phyloP scores from a whole-genome alignment of 768 basidiomycete species.

The Agaricus blazei region DNA sequence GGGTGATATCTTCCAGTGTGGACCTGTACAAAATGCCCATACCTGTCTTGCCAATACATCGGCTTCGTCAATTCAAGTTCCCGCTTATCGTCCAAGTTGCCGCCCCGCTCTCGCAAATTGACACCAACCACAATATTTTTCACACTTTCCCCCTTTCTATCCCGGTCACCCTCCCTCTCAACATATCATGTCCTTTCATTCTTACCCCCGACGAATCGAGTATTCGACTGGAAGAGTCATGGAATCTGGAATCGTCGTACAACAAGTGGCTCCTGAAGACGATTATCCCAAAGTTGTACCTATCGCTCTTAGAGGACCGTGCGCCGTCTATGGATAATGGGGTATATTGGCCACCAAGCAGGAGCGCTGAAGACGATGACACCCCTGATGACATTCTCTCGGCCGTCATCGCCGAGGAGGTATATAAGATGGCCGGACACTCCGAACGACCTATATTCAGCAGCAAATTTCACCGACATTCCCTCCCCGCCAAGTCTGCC shows the following conservation, averaged over 20 bases:
- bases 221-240: conserved; percentile 34
- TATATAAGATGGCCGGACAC: background rate
- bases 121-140: conserved; percentile 26
- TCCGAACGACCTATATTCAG: conserved; percentile 1
- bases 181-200: conserved; percentile 42
- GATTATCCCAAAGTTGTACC: conserved; percentile 32
- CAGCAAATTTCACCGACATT: conserved; percentile 1
- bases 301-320: conserved; percentile 30
- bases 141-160: conserved; percentile 38
- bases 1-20: background rate
- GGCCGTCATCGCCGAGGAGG: background rate
- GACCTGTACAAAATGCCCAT: background rate
- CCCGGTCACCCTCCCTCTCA: conserved; percentile 34
- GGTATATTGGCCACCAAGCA: conserved; percentile 32
- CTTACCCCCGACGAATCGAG: conserved; percentile 40
- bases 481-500: conserved; percentile 6
- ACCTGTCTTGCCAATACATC: background rate
- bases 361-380: background rate
- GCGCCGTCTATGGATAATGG: conserved; percentile 15
- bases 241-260: conserved; percentile 28
- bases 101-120: background rate
- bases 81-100: conserved; percentile 2
- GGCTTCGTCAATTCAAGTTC: background rate
- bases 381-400: conserved; percentile 13
- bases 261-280: conserved; percentile 38